phyloP scores from a whole-genome alignment of 257 asterid species.

The Lavandula angustifolia region DNA sequence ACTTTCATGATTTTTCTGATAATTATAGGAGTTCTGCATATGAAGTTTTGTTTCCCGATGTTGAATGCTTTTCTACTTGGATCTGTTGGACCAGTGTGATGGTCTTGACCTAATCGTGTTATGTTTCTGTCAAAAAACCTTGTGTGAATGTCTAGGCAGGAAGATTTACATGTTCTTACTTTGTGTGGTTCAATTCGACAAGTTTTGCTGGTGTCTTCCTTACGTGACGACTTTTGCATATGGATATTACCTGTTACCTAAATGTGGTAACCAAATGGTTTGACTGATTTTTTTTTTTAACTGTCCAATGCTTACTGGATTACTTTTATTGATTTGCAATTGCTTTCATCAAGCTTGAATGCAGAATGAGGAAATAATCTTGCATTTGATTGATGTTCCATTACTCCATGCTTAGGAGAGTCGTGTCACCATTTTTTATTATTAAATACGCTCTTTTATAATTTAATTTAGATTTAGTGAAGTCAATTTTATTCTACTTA shows the following conservation, averaged over 20 bases:
- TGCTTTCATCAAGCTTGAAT: neutral
- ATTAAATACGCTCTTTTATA: slow-evolving; percentile 1
- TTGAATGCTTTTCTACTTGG: neutral
- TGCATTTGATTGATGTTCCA: neutral
- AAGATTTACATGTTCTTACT: neutral
- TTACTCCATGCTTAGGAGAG: neutral
- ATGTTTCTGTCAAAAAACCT: neutral
- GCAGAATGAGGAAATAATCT: neutral
- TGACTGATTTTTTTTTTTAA: neutral
- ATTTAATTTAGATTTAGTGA: slow-evolving; percentile 8
- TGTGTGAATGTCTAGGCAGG: neutral
- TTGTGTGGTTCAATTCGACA: neutral
- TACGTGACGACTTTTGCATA: neutral
- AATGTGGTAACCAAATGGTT: neutral
- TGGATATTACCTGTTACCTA: neutral
- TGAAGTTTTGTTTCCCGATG: neutral
- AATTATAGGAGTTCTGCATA: neutral
- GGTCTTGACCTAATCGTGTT: neutral
- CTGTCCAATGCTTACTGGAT: neutral
- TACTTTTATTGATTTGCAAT: neutral
- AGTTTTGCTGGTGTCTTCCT: slow-evolving; percentile 6
- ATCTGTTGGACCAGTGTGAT: neutral
- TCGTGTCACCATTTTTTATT: neutral
- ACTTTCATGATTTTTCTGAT: neutral
- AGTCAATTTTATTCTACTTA: slow-evolving; percentile 14